These are phyloP conservation scores for Penicillium psychrosexuale DNA, from an alignment of 2,329 filamentous ascomycete species.

Conservation along the genomic window DNA sequence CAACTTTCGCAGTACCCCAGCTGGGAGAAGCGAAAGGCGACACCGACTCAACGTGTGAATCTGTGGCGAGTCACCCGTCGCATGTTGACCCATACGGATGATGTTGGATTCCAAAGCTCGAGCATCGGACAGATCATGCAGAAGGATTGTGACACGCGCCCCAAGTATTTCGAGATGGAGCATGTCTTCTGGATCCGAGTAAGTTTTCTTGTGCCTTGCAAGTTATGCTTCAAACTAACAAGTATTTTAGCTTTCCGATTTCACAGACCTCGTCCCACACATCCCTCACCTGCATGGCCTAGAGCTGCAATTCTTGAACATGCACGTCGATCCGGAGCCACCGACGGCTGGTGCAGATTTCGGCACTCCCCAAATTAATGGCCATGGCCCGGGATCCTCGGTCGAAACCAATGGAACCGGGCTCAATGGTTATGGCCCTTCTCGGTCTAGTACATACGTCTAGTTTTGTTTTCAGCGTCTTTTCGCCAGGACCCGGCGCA, in stretches of 20 bases:
- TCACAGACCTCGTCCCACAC: conserved; percentile 49
- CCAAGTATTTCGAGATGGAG: conserved; percentile 50
- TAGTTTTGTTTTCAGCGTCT: conserved; percentile 28
- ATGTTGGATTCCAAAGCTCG: conserved; percentile 36
- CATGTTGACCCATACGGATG: conserved; percentile 45
- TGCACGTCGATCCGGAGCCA: conserved; percentile 43
- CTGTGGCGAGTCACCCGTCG: conserved; percentile 49
- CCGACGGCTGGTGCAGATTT: conserved; percentile 20
- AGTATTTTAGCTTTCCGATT: conserved; percentile 45
- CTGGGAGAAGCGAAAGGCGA: conserved; percentile 47
- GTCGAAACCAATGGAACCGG: conserved; percentile 28
- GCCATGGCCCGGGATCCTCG: conserved; percentile 25
- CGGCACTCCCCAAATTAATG: conserved; percentile 30
- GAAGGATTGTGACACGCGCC: conserved; percentile 43
- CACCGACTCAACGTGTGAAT: conserved; percentile 43
- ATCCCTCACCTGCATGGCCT: conserved; percentile 47
- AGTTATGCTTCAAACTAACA: conserved; percentile 7
- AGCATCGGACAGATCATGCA: conserved; percentile 40
- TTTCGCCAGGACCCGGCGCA: conserved; percentile 21
- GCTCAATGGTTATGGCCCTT: conserved; percentile 36
- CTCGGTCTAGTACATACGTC: conserved; percentile 42
- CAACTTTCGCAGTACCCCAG: conserved; percentile 48
- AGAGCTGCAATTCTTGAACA: conserved; percentile 38
- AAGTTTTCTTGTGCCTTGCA: conserved; percentile 16
- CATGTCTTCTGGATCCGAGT: conserved; percentile 53